phyloP scores from a whole-genome alignment of 2,329 filamentous ascomycete species.

The Pyrenochaeta sp. region DNA sequence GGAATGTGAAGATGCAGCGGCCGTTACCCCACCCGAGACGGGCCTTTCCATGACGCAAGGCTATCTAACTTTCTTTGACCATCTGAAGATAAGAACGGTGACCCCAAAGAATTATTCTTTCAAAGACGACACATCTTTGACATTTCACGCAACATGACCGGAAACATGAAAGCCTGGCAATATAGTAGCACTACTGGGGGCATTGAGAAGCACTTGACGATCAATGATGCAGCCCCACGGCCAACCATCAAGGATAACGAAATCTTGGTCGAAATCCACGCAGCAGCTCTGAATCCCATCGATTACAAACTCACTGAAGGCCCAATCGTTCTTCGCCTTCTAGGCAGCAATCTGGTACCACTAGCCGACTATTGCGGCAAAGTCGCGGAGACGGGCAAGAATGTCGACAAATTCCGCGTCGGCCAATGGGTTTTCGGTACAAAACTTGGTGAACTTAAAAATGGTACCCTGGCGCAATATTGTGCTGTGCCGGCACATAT shows the following conservation, averaged over 20 bases:
- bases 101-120: not conserved
- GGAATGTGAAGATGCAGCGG: no score
- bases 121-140: slow-evolving; percentile 26
- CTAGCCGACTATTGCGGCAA: slow-evolving; percentile 62
- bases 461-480: slow-evolving; percentile 51
- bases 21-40: no score
- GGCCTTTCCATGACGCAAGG: no score
- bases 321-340: slow-evolving; percentile 31
- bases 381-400: slow-evolving; percentile 49
- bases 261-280: slow-evolving; percentile 63
- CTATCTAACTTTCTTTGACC: no score
- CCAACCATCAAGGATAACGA: slow-evolving; percentile 51
- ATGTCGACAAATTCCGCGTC: slow-evolving; percentile 36
- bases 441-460: slow-evolving; percentile 34
- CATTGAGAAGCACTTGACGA: slow-evolving; percentile 62
- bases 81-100: not conserved
- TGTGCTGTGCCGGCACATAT: slow-evolving; percentile 32
- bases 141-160: no score
- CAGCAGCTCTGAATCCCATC: slow-evolving; percentile 65
- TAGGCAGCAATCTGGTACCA: slow-evolving; percentile 51
- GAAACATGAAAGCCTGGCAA: slow-evolving; percentile 67
- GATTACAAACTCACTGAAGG: slow-evolving; percentile 70
- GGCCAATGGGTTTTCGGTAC: slow-evolving; percentile 53
- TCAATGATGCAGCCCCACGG: slow-evolving; percentile 54
- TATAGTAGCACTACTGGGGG: slow-evolving; percentile 56